A percentile compares a stretch with the other conserved stretches of the same genome.
These are phyloP conservation scores for Dothistroma septosporum DNA, from an alignment of 2,329 filamentous ascomycete genomes.

Conservation along the genomic window DNA sequence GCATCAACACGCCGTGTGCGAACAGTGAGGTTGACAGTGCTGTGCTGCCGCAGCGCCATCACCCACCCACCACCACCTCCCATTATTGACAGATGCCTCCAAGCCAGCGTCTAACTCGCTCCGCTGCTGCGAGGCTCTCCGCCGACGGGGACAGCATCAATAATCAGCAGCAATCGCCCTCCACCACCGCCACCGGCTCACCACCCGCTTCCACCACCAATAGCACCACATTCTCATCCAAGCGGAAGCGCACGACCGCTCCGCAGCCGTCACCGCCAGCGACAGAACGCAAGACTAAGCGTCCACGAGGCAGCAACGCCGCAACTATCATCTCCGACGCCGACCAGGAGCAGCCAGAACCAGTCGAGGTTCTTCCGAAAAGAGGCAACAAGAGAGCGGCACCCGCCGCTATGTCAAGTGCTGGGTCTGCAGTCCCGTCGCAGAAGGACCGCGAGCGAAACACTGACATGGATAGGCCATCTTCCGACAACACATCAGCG, in stretches of 20 bases:
- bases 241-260: conserved; percentile 72
- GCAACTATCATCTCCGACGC: conserved; percentile 32
- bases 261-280: conserved; percentile 49
- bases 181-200: conserved; percentile 42
- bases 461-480: conserved; percentile 47
- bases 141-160: conserved; percentile 52
- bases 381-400: conserved; percentile 45
- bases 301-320: conserved; percentile 48
- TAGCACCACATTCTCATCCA: conserved; percentile 21
- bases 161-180: conserved; percentile 31
- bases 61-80: conserved; percentile 5
- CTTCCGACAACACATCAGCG: conserved; percentile 58
- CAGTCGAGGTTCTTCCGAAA: conserved; percentile 49
- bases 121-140: conserved; percentile 71
- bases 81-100: conserved; percentile 26
- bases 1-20: neutral
- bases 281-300: conserved; percentile 52
- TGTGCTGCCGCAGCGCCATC: conserved; percentile 6
- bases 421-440: conserved; percentile 53
- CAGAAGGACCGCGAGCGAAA: conserved; percentile 11
- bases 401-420: conserved; percentile 65
- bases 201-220: conserved; percentile 47
- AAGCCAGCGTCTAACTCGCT: conserved; percentile 26
- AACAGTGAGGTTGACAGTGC: neutral
- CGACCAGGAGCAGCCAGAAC: conserved; percentile 37